Base-by-base conservation (phyloP, 495 filamentous ascomycete species). In the Amniculicola lignicola region DNA sequence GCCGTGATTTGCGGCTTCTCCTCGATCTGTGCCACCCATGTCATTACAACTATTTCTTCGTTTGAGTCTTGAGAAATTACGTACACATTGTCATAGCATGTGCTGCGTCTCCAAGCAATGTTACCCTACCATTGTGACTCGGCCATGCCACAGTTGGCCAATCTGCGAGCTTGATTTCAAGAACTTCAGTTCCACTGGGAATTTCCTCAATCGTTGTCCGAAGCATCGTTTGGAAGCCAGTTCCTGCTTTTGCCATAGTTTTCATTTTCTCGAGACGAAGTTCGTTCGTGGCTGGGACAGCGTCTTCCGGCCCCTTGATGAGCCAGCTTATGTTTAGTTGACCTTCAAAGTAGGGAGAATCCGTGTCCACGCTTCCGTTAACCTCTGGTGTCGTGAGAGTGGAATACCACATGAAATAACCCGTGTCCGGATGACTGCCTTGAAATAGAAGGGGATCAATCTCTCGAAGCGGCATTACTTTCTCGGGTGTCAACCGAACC, bases 51-150 rank as follows among this genome's bases (percentile, higher is more conserved):
- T n/a, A n/a, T n/a, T n/a, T n/a, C n/a, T n/a, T n/a, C n/a, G n/a
- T n/a, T n/a, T n/a, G n/a, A n/a, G n/a, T n/a, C n/a, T n/a, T n/a
- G n/a, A n/a, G n/a, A n/a, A n/a, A n/a, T n/a, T n/a, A n/a, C n/a
- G n/a, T n/a, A n/a, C n/a, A 55, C 51, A 70, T 72, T 0, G 73
- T 74, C 74, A 77, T 75, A 0, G 74, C 54, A 66, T 78, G 77
- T 12, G 76, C 77, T 0, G 77, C 77, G 57, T 79, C 77, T 4
- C 77, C 77, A 0, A 69, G 72, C 23, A 78, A 61, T 4, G 75
- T 76, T 1, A 78, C 66, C 3, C 64, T 57, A 12, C 74, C 74
- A 1, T 48, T 49, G 23, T 62, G 65, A 39, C 67, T 73, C 44
- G 77, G 68, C 70, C 72, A 76, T 1, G 63, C 3, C 64, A 67